Base-by-base conservation (phyloP, 345 rosid genomes). In the Lepidium sativum region DNA sequence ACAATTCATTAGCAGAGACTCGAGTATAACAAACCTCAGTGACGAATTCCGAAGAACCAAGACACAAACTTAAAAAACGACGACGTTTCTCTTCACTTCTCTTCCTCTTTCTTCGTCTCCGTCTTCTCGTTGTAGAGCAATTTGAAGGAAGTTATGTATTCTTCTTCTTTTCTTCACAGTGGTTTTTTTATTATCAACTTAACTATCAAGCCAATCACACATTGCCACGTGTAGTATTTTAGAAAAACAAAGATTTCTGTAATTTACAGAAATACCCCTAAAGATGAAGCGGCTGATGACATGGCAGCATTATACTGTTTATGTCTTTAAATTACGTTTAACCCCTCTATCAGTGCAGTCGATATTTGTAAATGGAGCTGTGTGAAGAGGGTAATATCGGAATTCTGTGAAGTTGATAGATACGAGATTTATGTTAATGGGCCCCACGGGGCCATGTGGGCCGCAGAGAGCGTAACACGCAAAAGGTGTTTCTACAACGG, bases 381-480 rank as follows among this genome's bases (percentile, higher is more conserved):
- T 54, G 31, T 8, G 29, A 34, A 2, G 18, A 53, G 61, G 75
- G 53, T 63, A 21, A 6, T 51, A 41, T 41, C 6, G 76, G 53
- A 40, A 9, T 27, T 64, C 1, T 3, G 4, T 0, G 6, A n/a
- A 20, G 37, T 12, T 42, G 67, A 69, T 69, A 69, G 39, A 32
- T 33, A 63, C 49, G 23, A 48, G 6, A 15, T 4, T 71, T 10
- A 12, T 71, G 6, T 16, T 18, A 48, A 55, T 15, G 54, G 65
- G 65, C 23, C 65, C 75, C 60, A 64, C 65, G 4, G 12, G 4
- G 14, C 60, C 53, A 64, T 56, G 70, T 71, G 75, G 75, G 75
- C 70, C 60, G 70, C 9, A n/a, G 23, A 32, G 70, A 71, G 70
- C 65, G 70, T 49, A 57, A 64, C 75, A 71, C 75, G 75, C 65